Evolutionary conservation across 345 rosid species (phyloP).

Genomic region (Pistacia atlantica): DNA sequence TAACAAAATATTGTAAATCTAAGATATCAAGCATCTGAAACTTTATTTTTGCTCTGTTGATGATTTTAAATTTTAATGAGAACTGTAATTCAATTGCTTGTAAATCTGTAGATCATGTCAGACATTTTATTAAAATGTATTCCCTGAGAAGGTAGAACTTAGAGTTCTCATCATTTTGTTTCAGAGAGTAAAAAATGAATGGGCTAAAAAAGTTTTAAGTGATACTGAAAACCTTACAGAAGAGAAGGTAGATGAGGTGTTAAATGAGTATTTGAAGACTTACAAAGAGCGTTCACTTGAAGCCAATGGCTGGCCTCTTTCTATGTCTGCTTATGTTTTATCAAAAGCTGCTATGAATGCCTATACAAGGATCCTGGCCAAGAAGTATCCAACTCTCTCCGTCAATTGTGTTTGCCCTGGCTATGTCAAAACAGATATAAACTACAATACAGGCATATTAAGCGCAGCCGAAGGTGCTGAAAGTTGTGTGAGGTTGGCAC

Average conservation of each 20-base stretch:
- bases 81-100: too few relatives aligned
- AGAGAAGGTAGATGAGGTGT: conserved; percentile 39
- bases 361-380: conserved; percentile 30
- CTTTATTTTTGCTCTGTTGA: too few relatives aligned
- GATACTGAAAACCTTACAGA: conserved; percentile 43
- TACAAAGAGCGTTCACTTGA: conserved; percentile 36
- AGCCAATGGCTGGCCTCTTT: conserved; percentile 37
- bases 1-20: too few relatives aligned
- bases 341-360: conserved; percentile 26
- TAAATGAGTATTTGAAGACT: conserved; percentile 39
- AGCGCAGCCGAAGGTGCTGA: conserved; percentile 26
- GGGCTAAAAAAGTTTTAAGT: conserved; percentile 39
- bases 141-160: neutral
- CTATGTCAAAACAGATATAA: too few relatives aligned
- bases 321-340: conserved; percentile 18
- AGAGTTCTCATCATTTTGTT: neutral
- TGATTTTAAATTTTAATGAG: too few relatives aligned
- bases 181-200: conserved; percentile 39
- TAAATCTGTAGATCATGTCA: neutral
- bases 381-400: conserved; percentile 4
- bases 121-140: neutral
- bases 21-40: too few relatives aligned
- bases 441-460: too few relatives aligned
- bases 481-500: conserved; percentile 38
- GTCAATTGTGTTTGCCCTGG: conserved; percentile 7